Conservation (phyloP, 108 stramenopile genomes). For the Ochromonas danica region DNA sequence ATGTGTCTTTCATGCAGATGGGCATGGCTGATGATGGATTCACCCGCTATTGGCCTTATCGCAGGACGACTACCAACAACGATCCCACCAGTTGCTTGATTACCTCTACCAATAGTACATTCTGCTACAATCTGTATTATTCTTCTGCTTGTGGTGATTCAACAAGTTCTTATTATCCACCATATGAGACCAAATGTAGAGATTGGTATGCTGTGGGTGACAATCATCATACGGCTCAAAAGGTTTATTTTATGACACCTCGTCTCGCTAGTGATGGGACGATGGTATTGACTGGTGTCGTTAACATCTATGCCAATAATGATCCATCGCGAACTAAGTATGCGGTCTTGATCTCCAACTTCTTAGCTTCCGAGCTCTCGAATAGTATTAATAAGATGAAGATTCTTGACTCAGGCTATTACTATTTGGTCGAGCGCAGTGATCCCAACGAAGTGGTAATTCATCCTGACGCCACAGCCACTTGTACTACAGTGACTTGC, state of each 20-base stretch:
- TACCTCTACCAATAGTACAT: background rate
- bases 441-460: background rate
- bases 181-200: background rate
- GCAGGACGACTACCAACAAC: background rate
- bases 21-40: background rate
- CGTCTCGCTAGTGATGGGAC: background rate
- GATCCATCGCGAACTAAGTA: background rate
- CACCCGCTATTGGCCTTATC: background rate
- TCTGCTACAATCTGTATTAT: background rate
- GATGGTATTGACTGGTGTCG: background rate
- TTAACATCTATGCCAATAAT: background rate
- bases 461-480: background rate
- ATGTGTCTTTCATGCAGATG: background rate
- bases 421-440: background rate
- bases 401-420: background rate
- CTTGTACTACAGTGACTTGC: background rate
- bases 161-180: background rate
- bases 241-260: background rate
- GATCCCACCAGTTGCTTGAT: background rate
- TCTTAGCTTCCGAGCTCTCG: background rate
- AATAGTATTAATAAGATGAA: background rate
- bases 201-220: background rate
- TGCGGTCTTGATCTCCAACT: background rate
- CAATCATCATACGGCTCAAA: background rate
- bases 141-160: background rate